Evolutionary conservation across 176 grass and related monocot genomes (phyloP), one percentile per base, ranked within the genome.

Genomic region (Bothriochloa decipiens): DNA sequence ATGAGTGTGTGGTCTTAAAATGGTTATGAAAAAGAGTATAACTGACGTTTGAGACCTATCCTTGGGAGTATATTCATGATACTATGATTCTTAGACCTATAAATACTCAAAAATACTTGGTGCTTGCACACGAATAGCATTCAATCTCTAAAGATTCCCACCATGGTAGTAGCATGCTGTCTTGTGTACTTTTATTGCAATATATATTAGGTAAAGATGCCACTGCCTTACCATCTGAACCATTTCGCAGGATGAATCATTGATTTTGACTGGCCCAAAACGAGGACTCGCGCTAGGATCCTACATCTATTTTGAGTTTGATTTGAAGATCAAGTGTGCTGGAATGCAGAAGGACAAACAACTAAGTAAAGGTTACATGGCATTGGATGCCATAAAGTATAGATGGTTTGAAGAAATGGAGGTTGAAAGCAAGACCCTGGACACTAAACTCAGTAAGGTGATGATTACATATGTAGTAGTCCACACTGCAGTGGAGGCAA

Each of bases 401-500:
- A 35, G 16, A 4, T 3, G 1, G 6, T 7, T 8, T 0, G 2
- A 67, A 7, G 8, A 35, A 32, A 33, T 33, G 15, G 16, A 35
- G 28, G 65, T 67, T 37, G 45, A 53, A 33, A 20, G 27, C 1
- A 0, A 3, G 0, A 33, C 26, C 27, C 0, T 75, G 49, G 72
- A 68, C 17, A 80, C 27, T 33, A 67, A 4, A 12, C 63, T 80
- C 41, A 47, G 77, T 33, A 67, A 18, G 5, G 62, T 80, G 42
- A 43, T n/a, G 63, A 6, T 80, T 10, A 80, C 42, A 12, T 80
- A 67, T 50, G 62, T 42, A 68, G n/a, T 47, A 13, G 77, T 79
- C 16, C 17, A 47, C 13, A 8, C 11, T 12, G 77, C 77, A 20
- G 16, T 64, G 1, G 61, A 79, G 61, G 77, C 77, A 13, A 79